These are phyloP conservation scores for Hapsidospora chrysogenum DNA, from an alignment of 495 filamentous ascomycete genomes.

Conservation along the genomic window DNA sequence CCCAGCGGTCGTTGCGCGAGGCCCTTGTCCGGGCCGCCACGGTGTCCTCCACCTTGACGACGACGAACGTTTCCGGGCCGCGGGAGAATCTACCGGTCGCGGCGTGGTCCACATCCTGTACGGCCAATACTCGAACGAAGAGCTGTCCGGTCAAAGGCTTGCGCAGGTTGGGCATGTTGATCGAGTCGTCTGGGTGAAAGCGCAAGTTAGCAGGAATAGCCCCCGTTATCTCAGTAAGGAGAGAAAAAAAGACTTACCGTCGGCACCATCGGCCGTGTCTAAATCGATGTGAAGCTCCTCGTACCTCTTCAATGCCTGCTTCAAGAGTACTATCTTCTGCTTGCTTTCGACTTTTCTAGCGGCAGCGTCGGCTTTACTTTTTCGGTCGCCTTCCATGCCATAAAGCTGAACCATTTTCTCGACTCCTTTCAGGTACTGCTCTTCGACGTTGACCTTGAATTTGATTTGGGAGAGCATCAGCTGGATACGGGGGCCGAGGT, in stretches of 20 bases:
- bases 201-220: too few species aligned
- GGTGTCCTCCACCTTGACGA: conserved; percentile 90
- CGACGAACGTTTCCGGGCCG: conserved; percentile 85
- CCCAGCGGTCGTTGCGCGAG: conserved; percentile 77
- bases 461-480: conserved; percentile 97
- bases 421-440: conserved; percentile 97
- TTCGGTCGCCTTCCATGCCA: conserved; percentile 93
- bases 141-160: conserved; percentile 86
- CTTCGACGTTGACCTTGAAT: conserved; percentile 97
- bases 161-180: conserved; percentile 84
- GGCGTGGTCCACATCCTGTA: conserved; percentile 91
- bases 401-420: conserved; percentile 99
- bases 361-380: conserved; percentile 85
- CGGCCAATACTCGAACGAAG: conserved; percentile 67
- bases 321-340: conserved; percentile 92
- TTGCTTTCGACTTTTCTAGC: conserved; percentile 80
- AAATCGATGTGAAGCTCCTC: conserved; percentile 96
- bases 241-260: conserved; percentile 43
- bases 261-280: conserved; percentile 61
- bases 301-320: conserved; percentile 89
- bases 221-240: conserved; percentile 5
- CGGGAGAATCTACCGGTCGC: conserved; percentile 72
- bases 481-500: conserved; percentile 94
- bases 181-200: conserved; percentile 66
- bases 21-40: conserved; percentile 78